phyloP scores from a whole-genome alignment of 208 protist species.

The Leishmania martiniquensis region DNA sequence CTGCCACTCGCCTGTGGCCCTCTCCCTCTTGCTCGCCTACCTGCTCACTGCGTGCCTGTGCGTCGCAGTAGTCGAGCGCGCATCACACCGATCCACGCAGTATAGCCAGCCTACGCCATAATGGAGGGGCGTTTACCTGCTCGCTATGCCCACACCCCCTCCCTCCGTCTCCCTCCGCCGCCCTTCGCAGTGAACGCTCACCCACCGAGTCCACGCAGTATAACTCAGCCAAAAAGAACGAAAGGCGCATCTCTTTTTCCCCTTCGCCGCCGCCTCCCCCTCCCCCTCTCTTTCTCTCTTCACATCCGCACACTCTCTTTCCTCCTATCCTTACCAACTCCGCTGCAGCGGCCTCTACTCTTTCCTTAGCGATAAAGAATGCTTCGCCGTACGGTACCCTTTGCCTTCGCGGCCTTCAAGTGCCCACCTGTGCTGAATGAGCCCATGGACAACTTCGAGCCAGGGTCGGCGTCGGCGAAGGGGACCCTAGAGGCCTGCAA shows the following conservation, averaged over 20 bases:
- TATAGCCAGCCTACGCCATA: too few species aligned
- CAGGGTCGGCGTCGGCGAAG: conserved; percentile 63
- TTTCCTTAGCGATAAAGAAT: conserved; percentile 29
- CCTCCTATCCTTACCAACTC: neutral
- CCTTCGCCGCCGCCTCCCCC: neutral
- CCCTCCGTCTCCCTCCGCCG: neutral
- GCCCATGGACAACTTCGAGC: conserved; percentile 88
- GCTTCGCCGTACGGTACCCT: conserved; percentile 72
- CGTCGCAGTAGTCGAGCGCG: neutral
- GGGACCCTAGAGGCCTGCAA: conserved; percentile 75
- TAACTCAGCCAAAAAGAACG: neutral
- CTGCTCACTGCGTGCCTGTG: neutral
- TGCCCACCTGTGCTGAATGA: conserved; percentile 82
- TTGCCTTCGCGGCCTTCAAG: conserved; percentile 64
- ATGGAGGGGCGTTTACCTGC: neutral
- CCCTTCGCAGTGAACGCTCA: neutral
- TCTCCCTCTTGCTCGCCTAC: neutral
- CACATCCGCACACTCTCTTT: neutral
- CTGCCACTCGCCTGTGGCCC: neutral
- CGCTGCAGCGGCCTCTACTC: neutral
- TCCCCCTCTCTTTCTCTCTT: neutral
- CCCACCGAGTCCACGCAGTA: neutral
- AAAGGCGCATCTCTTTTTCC: too few species aligned
- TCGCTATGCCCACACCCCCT: neutral
- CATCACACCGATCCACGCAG: too few species aligned